Conservation (phyloP, 805 yeast genomes). For the Cyberlindnera saturnus region DNA sequence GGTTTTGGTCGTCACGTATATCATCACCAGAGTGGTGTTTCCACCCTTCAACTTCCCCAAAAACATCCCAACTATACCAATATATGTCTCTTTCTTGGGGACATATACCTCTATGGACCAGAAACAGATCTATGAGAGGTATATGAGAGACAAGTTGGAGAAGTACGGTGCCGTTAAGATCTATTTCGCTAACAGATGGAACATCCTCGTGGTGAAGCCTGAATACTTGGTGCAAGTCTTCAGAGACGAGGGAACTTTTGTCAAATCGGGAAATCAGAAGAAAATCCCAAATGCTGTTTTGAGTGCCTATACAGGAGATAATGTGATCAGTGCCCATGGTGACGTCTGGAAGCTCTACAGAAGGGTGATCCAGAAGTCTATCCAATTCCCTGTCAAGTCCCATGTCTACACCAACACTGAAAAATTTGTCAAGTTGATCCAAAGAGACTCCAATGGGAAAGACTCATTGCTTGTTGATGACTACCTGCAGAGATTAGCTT, state of each 20-base stretch:
- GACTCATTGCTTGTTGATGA: slow-evolving; percentile 28
- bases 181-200: slow-evolving; percentile 59
- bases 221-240: slow-evolving; percentile 39
- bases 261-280: slow-evolving; percentile 54
- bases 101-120: slow-evolving; percentile 41
- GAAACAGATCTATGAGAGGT: slow-evolving; percentile 36
- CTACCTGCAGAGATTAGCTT: slow-evolving; percentile 38
- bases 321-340: slow-evolving; percentile 55
- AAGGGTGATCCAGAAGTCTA: slow-evolving; percentile 36
- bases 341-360: slow-evolving; percentile 45
- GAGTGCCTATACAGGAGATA: slow-evolving; percentile 53
- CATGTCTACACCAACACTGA: slow-evolving; percentile 35
- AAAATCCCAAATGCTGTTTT: slow-evolving; percentile 52
- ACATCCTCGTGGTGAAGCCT: slow-evolving; percentile 46
- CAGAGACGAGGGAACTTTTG: slow-evolving; percentile 43
- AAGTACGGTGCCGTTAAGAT: slow-evolving; percentile 52
- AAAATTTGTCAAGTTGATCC: slow-evolving; percentile 26
- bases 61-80: slow-evolving; percentile 56
- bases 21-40: slow-evolving; percentile 14
- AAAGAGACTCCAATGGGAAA: slow-evolving; percentile 8
- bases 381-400: slow-evolving; percentile 40
- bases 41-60: slow-evolving; percentile 49
- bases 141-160: slow-evolving; percentile 39
- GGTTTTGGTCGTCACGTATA: neutral
- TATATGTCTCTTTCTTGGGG: slow-evolving; percentile 48